Evolutionary conservation across 805 yeast species (phyloP).

Genomic region (Nakazawaea holstii): DNA sequence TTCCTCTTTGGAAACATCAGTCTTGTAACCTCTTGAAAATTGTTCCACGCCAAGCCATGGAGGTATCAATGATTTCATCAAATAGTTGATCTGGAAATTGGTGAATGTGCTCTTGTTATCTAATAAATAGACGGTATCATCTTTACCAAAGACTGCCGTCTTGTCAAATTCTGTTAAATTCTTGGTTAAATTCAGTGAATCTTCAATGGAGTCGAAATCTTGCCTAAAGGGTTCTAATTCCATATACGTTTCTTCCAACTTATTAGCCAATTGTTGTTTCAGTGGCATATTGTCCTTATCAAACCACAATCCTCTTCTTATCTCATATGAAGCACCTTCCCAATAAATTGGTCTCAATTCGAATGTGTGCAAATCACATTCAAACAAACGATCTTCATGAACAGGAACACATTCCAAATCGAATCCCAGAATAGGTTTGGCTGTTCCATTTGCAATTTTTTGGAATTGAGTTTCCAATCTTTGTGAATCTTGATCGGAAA

Average conservation of each 20-base stretch:
- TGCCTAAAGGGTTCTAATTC: conserved; percentile 20
- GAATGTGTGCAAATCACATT: conserved; percentile 56
- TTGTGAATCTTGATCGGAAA: conserved; percentile 56
- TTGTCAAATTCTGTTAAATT: conserved; percentile 17
- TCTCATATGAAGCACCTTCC: conserved; percentile 83
- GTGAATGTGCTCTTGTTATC: conserved; percentile 22
- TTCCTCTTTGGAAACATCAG: conserved; percentile 5
- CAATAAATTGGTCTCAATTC: conserved; percentile 70
- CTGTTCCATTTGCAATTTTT: conserved; percentile 11
- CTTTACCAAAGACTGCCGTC: conserved; percentile 22
- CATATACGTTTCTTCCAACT: conserved; percentile 53
- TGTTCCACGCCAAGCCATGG: conserved; percentile 42
- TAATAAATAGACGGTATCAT: conserved; percentile 18
- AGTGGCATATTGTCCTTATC: conserved; percentile 52
- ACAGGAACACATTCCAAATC: conserved; percentile 42
- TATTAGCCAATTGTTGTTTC: conserved; percentile 39
- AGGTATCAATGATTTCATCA: conserved; percentile 17
- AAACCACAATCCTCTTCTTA: conserved; percentile 86
- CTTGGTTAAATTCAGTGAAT: not conserved
- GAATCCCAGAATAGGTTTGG: not conserved
- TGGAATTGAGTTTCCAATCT: conserved; percentile 52
- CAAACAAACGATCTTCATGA: conserved; percentile 74
- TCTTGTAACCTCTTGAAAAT: conserved; percentile 43
- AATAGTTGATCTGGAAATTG: conserved; percentile 21
- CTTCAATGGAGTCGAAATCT: conserved; percentile 6